Evolutionary conservation across 306 rosid genomes (phyloP), one percentile per base, ranked within the genome.

Genomic region (Canavalia gladiata): DNA sequence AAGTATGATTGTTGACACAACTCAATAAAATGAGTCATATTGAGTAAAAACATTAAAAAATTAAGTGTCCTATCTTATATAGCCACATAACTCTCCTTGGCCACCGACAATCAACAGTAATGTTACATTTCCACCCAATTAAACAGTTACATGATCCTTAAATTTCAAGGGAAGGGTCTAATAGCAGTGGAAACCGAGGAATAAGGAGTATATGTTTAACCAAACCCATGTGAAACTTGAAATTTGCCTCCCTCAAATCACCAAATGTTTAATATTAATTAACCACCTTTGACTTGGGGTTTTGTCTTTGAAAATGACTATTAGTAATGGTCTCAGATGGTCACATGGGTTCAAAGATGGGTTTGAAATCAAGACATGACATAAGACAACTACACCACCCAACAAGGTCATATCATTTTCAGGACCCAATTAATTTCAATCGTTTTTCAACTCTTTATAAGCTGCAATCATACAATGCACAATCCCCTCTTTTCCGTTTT

Each of bases 261-360:
- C 82, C 28, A 42, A 63, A 67, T 30, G 56, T 74, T 49, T 69
- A 63, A 66, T 56, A 8, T 65, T 69, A 86, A 7, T 64, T 67
- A 86, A 56, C 87, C 65, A 82, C 76, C 78, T 43, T 84, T 86
- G 91, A 87, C 88, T 81, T 35, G 8, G 62, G 11, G 64, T 54
- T 60, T 74, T 43, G 47, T 76, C 75, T 71, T 72, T 76, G 87
- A 82, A 80, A 75, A 66, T 43, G 83, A 75, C 76, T 42, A 39
- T 29, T 34, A 29, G 25, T 5, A 65, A n/a, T 68, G 56, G 56
- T 52, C 45, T 59, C 49, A 80, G 31, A 59, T 59, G 33, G 42
- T 57, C 78, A 47, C 85, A 54, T 43, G 84, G 65, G 12, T 49
- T 28, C 73, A 67, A 67, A 29, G 8, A 43, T 45, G 55, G 73